Conservation (phyloP, 1,284 basidiomycete genomes). For the Pyrrhoderma noxium region DNA sequence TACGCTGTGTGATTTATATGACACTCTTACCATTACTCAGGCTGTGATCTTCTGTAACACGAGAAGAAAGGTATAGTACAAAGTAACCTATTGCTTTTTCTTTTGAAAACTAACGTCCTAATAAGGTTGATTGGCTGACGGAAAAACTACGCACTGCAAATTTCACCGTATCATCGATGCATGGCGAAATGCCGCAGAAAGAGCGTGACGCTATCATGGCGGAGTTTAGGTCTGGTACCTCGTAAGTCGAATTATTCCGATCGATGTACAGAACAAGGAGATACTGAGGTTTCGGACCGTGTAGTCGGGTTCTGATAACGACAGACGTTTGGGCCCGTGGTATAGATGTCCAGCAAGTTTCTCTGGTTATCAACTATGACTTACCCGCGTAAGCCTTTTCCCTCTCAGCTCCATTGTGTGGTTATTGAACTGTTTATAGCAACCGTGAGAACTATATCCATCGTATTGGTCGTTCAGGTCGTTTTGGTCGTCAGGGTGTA, state of each 20-base stretch:
- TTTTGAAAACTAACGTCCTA: slow-evolving; percentile 4
- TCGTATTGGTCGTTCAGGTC: slow-evolving; percentile 91
- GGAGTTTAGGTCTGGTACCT: slow-evolving; percentile 93
- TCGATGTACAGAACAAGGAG: slow-evolving; percentile 4
- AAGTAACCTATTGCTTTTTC: slow-evolving; percentile 2
- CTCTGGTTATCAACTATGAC: slow-evolving; percentile 97
- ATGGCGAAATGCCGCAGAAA: slow-evolving; percentile 98
- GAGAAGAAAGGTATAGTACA: slow-evolving; percentile 73
- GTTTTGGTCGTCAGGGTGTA: slow-evolving; percentile 92
- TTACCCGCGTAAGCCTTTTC: slow-evolving; percentile 70
- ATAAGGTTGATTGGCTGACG: slow-evolving; percentile 94
- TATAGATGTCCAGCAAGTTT: slow-evolving; percentile 98
- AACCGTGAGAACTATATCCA: slow-evolving; percentile 99
- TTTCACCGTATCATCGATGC: slow-evolving; percentile 96
- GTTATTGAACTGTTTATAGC: slow-evolving; percentile 29
- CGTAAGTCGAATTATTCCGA: slow-evolving; percentile 44
- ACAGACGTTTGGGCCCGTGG: slow-evolving; percentile 99
- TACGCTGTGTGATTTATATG: slow-evolving; percentile 96
- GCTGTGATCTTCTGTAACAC: slow-evolving; percentile 99
- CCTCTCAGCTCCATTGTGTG: slow-evolving; percentile 9
- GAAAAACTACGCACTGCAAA: slow-evolving; percentile 98
- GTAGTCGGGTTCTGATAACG: slow-evolving; percentile 87
- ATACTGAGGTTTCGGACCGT: slow-evolving; percentile 16
- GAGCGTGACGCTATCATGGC: slow-evolving; percentile 99
- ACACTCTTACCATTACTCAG: slow-evolving; percentile 98